phyloP scores from a whole-genome alignment of 2,329 filamentous ascomycete genomes.

The Alternaria sp. region DNA sequence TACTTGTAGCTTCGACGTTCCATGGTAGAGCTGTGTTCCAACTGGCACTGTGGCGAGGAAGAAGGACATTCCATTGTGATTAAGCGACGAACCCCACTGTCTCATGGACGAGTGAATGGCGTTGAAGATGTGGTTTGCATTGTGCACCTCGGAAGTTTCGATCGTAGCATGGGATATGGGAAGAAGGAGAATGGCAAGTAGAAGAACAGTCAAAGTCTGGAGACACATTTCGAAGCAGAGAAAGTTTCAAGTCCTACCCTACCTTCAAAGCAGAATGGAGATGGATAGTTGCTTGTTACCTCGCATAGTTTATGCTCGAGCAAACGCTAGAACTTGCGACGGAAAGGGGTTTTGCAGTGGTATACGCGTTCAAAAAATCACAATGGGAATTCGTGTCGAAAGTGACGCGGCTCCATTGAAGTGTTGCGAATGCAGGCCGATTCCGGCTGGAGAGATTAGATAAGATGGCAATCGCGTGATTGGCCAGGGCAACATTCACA shows the following conservation, averaged over 20 bases:
- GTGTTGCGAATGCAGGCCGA: constrained; percentile 7
- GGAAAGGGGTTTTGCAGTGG: background rate
- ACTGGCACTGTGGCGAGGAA: constrained; percentile 71
- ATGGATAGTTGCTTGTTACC: background rate
- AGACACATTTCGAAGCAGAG: constrained; percentile 24
- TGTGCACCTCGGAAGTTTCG: constrained; percentile 37
- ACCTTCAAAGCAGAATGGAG: background rate
- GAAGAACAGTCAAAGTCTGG: constrained; percentile 13
- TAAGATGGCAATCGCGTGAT: constrained; percentile 6
- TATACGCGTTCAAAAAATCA: constrained; percentile 22
- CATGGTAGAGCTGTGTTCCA: constrained; percentile 74
- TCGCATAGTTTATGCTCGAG: background rate
- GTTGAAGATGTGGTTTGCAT: constrained; percentile 75
- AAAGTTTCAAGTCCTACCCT: background rate
- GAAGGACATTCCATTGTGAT: constrained; percentile 79
- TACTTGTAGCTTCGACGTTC: constrained; percentile 57
- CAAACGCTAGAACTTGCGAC: background rate
- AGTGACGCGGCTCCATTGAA: constrained; percentile 16
- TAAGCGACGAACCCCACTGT: constrained; percentile 75
- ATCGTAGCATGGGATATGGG: constrained; percentile 1
- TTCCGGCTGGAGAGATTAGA: constrained; percentile 5
- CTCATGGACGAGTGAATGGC: constrained; percentile 74
- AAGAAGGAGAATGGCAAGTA: background rate
- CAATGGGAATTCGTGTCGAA: constrained; percentile 5
- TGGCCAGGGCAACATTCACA: background rate